These are phyloP conservation scores for Mortierella sp. DNA, from an alignment of 371 early-diverging fungal genomes.

Conservation along the genomic window DNA sequence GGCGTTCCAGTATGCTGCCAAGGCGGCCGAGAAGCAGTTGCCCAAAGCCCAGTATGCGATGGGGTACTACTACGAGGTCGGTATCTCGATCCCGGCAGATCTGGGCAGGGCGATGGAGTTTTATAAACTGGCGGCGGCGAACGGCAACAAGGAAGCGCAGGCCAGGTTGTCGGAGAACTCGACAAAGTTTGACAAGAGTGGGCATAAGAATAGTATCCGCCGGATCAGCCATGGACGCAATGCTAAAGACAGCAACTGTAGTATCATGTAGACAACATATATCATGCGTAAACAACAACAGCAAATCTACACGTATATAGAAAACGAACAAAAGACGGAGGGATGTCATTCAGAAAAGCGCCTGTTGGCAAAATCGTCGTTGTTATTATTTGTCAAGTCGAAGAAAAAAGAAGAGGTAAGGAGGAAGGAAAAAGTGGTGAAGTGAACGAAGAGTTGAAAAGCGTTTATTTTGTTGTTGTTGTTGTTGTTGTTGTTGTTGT, in stretches of 20 bases:
- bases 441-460: no score
- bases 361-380: neutral
- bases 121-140: constrained; percentile 76
- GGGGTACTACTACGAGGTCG: constrained; percentile 93
- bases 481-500: no score
- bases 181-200: constrained; percentile 11
- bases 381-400: neutral
- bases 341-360: neutral
- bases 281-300: neutral
- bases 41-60: constrained; percentile 95
- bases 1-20: constrained; percentile 91
- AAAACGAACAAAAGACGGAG: neutral
- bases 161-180: constrained; percentile 51
- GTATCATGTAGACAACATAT: constrained; percentile 18
- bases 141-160: constrained; percentile 68
- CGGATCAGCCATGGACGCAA: constrained; percentile 25
- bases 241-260: constrained; percentile 23
- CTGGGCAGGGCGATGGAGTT: constrained; percentile 76
- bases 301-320: neutral
- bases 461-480: no score
- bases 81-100: constrained; percentile 80
- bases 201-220: constrained; percentile 29
- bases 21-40: constrained; percentile 84
- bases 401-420: no score
- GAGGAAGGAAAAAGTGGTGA: neutral